Percentiles rank a stretch among this genome's conserved stretches.
Conservation (phyloP, 2,329 filamentous ascomycete species). For the Aspergillus ochraceoroseus region DNA sequence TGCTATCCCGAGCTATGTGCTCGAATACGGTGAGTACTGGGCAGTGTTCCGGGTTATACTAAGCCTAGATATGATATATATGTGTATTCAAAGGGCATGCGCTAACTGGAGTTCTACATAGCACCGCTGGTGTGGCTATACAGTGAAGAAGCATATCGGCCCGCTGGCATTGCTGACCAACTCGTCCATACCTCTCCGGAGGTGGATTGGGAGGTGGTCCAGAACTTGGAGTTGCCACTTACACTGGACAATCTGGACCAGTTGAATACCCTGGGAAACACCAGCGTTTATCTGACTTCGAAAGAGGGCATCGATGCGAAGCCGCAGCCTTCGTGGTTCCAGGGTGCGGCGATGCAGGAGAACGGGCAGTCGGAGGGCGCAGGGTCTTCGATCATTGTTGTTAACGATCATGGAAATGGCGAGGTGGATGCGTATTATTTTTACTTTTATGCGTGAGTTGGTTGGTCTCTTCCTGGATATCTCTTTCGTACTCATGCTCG, state of each 20-base stretch:
- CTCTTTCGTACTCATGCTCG: constrained; percentile 3
- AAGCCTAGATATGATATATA: no score
- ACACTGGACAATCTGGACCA: constrained; percentile 47
- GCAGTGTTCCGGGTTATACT: no score
- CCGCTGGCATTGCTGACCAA: constrained; percentile 48
- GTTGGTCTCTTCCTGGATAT: no score
- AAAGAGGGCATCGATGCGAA: constrained; percentile 44
- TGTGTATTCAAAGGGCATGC: no score
- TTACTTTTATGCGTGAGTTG: constrained; percentile 53
- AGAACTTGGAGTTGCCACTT: constrained; percentile 38
- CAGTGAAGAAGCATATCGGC: constrained; percentile 47
- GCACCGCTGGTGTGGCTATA: constrained; percentile 52
- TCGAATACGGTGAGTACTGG: constrained; percentile 42
- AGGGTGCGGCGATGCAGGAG: constrained; percentile 51
- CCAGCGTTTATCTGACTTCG: constrained; percentile 49
- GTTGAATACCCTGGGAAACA: constrained; percentile 46
- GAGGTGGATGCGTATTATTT: constrained; percentile 59
- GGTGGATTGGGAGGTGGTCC: constrained; percentile 41
- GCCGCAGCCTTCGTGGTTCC: constrained; percentile 45
- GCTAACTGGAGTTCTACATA: constrained; percentile 25
- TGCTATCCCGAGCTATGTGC: constrained; percentile 42
- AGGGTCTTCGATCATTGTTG: constrained; percentile 51
- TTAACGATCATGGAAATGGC: constrained; percentile 52
- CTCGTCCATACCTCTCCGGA: constrained; percentile 46
- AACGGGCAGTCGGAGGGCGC: constrained; percentile 50